These are phyloP conservation scores for Fusarium torulosum DNA, from an alignment of 2,329 filamentous ascomycete genomes.

Conservation along the genomic window DNA sequence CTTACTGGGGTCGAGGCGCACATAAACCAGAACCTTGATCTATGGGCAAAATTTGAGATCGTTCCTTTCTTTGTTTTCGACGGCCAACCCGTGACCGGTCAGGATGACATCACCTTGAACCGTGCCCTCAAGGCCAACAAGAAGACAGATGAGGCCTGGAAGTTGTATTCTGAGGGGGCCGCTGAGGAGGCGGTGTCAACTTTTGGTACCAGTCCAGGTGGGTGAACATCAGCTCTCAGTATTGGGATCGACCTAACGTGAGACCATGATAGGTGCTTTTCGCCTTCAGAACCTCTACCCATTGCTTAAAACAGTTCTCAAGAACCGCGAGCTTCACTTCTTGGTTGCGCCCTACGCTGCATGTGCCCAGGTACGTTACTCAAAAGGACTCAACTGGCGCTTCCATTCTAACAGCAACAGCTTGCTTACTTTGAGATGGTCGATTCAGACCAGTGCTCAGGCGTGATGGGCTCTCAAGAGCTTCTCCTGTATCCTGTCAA, in stretches of 20 bases:
- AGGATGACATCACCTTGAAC: conserved; percentile 76
- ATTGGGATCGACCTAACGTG: conserved; percentile 46
- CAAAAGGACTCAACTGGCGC: background rate
- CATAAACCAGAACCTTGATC: conserved; percentile 81
- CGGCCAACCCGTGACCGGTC: conserved; percentile 82
- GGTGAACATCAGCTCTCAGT: conserved; percentile 28
- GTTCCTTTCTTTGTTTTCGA: conserved; percentile 93
- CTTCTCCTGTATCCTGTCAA: conserved; percentile 87
- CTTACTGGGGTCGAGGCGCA: conserved; percentile 82
- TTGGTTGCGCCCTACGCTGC: conserved; percentile 89
- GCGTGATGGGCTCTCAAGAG: conserved; percentile 86
- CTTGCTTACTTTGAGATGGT: conserved; percentile 82
- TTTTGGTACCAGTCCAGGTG: conserved; percentile 85
- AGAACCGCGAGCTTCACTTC: conserved; percentile 77
- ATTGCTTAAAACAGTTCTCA: conserved; percentile 80
- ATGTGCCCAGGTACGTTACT: conserved; percentile 77
- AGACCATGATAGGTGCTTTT: conserved; percentile 70
- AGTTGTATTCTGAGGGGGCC: conserved; percentile 83
- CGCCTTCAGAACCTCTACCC: conserved; percentile 79
- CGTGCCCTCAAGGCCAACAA: conserved; percentile 74
- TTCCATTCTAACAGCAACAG: conserved; percentile 57
- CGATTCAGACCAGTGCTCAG: conserved; percentile 76
- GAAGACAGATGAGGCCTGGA: conserved; percentile 85
- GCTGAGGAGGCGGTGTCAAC: conserved; percentile 84
- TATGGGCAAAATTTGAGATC: conserved; percentile 77